Base-by-base conservation (phyloP, 1,139 yeast species). In the Blastobotrys elegans region DNA sequence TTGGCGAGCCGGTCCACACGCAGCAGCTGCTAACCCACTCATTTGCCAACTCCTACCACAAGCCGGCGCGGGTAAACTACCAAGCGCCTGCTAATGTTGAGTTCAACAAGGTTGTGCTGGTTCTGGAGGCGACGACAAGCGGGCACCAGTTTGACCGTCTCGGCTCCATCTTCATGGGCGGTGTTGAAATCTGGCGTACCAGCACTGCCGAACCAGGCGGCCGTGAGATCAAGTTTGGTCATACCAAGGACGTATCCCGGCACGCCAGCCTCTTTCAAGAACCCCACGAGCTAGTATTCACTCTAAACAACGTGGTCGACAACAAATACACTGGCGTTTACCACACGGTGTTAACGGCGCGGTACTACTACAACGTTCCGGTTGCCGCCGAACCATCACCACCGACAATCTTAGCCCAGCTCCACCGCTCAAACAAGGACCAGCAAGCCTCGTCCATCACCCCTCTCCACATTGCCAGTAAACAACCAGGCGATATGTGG, bases 111-210 rank as follows among this genome's bases (percentile, higher is more conserved):
- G 87, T 85, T 16, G 75, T 79, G 0, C 66, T 85, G 42, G 73
- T 77, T 4, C 67, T 87, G 44, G 73, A 77, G 43, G 79, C 84
- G 2, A 66, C 76, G 5, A 80, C 80, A 4, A 71, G 67, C 40
- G 90, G 92, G 11, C 75, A 79, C n/a, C 96, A 87, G 63, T 86
- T 77, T 58, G 95, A 87, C 62, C 72, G 96, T 50, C 70, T 87
- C 56, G 86, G 83, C 13, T 86, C 85, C 59, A 65, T 87, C 27
- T 83, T 76, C 58, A 63, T 87, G 29, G 76, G 77, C 47, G 86
- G 82, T 20, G 73, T 75, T 14, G 86, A 85, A 56, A 66, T 87
- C 31, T 87, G 96, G 95, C 74, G 95, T 63, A 81, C 94, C 0
- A 82, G 90, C 2, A 87, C 96, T 1, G 81, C 86, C 17, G 95